These are phyloP conservation scores for Porodaedalea pini DNA, from an alignment of 1,284 basidiomycete species.

Conservation along the genomic window DNA sequence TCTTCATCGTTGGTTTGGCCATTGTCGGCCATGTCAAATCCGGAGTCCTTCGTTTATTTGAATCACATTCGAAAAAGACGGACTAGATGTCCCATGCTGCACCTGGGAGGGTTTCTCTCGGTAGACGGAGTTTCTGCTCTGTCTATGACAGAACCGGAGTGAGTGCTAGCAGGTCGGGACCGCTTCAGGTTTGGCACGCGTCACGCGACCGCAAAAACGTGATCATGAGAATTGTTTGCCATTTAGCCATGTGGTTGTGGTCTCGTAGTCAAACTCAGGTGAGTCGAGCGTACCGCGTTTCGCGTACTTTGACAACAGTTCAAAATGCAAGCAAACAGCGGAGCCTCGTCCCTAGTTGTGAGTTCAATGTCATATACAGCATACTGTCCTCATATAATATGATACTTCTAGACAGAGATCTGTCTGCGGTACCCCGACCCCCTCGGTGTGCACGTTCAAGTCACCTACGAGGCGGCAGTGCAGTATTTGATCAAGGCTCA, in stretches of 20 bases:
- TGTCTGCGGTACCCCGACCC: constrained; percentile 67
- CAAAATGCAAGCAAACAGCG: constrained; percentile 5
- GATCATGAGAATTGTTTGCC: not conserved
- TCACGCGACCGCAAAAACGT: not conserved
- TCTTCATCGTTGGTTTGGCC: constrained; percentile 21
- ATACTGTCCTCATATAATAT: not conserved
- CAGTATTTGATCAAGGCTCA: constrained; percentile 57
- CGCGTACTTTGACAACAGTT: not conserved
- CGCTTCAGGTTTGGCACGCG: not conserved
- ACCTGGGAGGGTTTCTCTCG: not conserved
- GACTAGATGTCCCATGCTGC: not conserved
- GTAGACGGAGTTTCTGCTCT: too few species aligned
- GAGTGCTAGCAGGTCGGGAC: not conserved
- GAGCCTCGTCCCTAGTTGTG: constrained; percentile 1
- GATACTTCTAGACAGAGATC: constrained; percentile 6
- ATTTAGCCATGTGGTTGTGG: not conserved
- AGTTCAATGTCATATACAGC: not conserved
- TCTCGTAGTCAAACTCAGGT: not conserved
- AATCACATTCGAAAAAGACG: not conserved
- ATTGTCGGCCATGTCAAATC: constrained; percentile 15
- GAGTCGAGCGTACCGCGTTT: not conserved
- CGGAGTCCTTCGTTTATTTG: not conserved
- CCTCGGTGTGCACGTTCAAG: constrained; percentile 49
- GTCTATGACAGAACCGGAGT: not conserved
- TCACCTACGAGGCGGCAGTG: constrained; percentile 55